Base-by-base conservation (phyloP, 1,284 basidiomycete species). In the Sanghuangporus sanghuang region DNA sequence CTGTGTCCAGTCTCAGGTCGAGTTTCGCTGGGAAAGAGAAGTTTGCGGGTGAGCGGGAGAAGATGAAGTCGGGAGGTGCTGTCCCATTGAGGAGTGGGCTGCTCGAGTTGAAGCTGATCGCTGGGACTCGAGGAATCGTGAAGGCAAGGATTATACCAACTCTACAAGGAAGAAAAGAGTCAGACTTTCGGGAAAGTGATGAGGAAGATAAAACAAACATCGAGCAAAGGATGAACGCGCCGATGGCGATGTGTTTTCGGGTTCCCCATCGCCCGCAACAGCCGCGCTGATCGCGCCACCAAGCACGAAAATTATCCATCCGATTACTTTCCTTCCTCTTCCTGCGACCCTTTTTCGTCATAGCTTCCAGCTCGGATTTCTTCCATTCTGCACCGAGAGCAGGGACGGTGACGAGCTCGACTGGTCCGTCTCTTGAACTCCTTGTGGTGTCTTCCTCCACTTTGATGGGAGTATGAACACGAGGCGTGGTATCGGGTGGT, bases 341-440 rank as follows among this genome's bases (percentile, higher is more conserved):
- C 46, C 82, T 79, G 71, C 83, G 82, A 2, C 84, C 89, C 1
- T 84, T 76, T 70, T 86, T 87, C 1, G 88, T 90, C 83, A 92
- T 87, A 23, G 83, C 81, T 55, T 80, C 81, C 72, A 95, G 75
- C 73, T 96, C 93, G 36, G 81, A 78, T 64, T 86, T 86, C 49
- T 82, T 81, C 93, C 93, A 96, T 74, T 96, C 93, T 0, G 93
- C 78, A 14, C 93, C 93, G 1, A 96, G 80, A 3, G 90, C 90
- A 3, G 93, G 93, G 0, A 95, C 91, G 0, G 93, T 95, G 46
- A 95, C 87, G 73, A 94, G 81, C 73, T 95, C 93, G 16, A 93
- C 88, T 6, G 81, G 80, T 12, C 76, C 76, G 14, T 69, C 63
- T n/a, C 39, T n/a, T 32, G 63, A 38, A 21, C 36, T 53, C 46